These are phyloP conservation scores for barrel medic (Medicago truncatula) DNA, from an alignment of 306 rosid genomes.

Conservation along the genomic window MtrunA17r5.0-ANR NC_053042.1:20590001-20590500, in stretches of 20 bases:
- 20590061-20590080: background rate
- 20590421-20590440: too few relatives aligned
- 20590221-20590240: constrained; percentile 1
- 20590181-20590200: constrained; percentile 7
- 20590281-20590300: background rate
- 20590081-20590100: background rate
- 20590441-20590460: too few relatives aligned
- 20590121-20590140: background rate
- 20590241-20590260: background rate
- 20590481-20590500: too few relatives aligned
- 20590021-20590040: background rate
- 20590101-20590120: background rate
- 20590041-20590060: background rate
- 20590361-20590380: constrained; percentile 30
- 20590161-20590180: background rate
- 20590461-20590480: too few relatives aligned
- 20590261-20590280: constrained; percentile 13
- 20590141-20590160: constrained; percentile 19
- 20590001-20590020: background rate
- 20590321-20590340: constrained; percentile 66
- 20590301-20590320: constrained; percentile 74
- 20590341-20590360: constrained; percentile 60
- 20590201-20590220: constrained; percentile 16
- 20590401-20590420: background rate
- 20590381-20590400: constrained; percentile 30